These are phyloP conservation scores for Lecanosticta acicola DNA, from an alignment of 2,329 filamentous ascomycete genomes.

Conservation along the genomic window DNA sequence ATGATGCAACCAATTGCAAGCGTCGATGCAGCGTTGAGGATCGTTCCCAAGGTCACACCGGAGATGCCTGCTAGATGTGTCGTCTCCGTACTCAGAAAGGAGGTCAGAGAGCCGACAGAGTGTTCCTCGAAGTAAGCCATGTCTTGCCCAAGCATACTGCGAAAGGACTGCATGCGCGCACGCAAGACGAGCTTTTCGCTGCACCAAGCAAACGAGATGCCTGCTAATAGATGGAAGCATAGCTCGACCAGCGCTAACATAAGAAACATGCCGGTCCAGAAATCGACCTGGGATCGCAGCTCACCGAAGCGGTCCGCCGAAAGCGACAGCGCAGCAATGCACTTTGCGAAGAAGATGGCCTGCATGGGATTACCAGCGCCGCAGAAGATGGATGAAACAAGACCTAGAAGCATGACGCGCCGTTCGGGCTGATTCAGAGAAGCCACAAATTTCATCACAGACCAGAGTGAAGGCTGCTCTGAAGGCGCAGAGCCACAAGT, in stretches of 20 bases:
- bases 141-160: slow-evolving; percentile 81
- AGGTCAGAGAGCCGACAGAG: slow-evolving; percentile 39
- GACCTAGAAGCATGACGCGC: slow-evolving; percentile 63
- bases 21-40: slow-evolving; percentile 39
- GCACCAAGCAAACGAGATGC: slow-evolving; percentile 69
- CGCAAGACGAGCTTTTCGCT: slow-evolving; percentile 76
- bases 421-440: slow-evolving; percentile 70
- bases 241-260: slow-evolving; percentile 45
- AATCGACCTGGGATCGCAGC: slow-evolving; percentile 36
- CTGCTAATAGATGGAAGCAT: slow-evolving; percentile 48
- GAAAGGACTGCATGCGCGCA: slow-evolving; percentile 73
- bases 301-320: slow-evolving; percentile 42
- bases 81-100: slow-evolving; percentile 42
- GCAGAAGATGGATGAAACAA: slow-evolving; percentile 68
- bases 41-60: slow-evolving; percentile 43
- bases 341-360: slow-evolving; percentile 79
- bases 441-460: slow-evolving; percentile 68
- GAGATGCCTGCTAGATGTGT: slow-evolving; percentile 52
- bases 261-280: slow-evolving; percentile 52
- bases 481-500: not conserved
- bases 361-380: slow-evolving; percentile 71
- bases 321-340: slow-evolving; percentile 64
- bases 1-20: slow-evolving; percentile 43
- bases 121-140: slow-evolving; percentile 75
- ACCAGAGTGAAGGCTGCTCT: slow-evolving; percentile 51